Percentiles rank a stretch among this genome's conserved stretches.
These are phyloP conservation scores for Alternaria ventricosa DNA, from an alignment of 2,329 filamentous ascomycete genomes.

Conservation along the genomic window DNA sequence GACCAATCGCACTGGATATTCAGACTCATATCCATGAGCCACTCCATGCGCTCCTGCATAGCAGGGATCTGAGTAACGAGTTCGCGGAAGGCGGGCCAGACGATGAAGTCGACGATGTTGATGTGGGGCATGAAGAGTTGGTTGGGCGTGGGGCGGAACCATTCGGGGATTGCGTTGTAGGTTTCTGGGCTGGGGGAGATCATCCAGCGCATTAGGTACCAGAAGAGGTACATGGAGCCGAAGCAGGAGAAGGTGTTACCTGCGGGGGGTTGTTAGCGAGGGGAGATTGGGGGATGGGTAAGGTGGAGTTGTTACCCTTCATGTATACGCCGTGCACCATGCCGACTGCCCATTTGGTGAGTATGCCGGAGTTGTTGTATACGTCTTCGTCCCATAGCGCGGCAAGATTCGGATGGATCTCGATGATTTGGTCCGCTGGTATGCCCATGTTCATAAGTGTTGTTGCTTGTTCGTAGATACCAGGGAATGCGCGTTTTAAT, in stretches of 20 bases:
- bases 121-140: constrained; percentile 37
- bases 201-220: constrained; percentile 36
- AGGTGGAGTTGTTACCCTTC: too few species aligned
- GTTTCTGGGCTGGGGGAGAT: constrained; percentile 31
- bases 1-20: constrained; percentile 28
- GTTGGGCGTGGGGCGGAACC: constrained; percentile 34
- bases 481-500: constrained; percentile 13
- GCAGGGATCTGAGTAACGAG: constrained; percentile 30
- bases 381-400: constrained; percentile 28
- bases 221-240: constrained; percentile 30
- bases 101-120: constrained; percentile 27
- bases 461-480: constrained; percentile 20
- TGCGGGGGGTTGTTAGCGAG: constrained; percentile 3
- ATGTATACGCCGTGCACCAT: constrained; percentile 29
- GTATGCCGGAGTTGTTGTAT: constrained; percentile 22
- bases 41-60: constrained; percentile 36
- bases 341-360: constrained; percentile 29
- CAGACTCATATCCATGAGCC: constrained; percentile 30
- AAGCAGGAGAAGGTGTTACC: constrained; percentile 34
- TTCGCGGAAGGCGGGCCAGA: constrained; percentile 36
- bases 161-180: constrained; percentile 30
- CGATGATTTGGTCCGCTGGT: constrained; percentile 19
- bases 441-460: constrained; percentile 18
- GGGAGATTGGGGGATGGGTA: too few species aligned
- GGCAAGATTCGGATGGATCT: constrained; percentile 29